Base-by-base conservation (phyloP, 805 yeast genomes). In the Scheffersomyces stipitis region DNA sequence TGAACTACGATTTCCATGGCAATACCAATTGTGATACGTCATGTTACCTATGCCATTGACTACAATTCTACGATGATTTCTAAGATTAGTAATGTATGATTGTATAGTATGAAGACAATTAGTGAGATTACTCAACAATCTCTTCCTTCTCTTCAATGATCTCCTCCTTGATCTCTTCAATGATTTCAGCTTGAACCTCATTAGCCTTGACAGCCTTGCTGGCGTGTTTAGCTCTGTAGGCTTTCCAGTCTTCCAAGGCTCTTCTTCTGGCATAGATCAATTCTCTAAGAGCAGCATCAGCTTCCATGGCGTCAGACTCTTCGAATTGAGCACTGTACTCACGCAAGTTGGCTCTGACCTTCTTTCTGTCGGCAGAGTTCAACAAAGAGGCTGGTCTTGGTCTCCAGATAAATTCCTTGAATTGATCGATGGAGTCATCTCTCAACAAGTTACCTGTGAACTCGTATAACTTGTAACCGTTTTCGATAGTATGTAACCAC, bases 241-340 rank as follows among this genome's bases (percentile, higher is more conserved):
- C 62, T 52, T 65, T 75, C 99, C 99, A 93, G 60, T 86, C 89
- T 58, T 83, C 83, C 58, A 89, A 75, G 58, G 82, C 70, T 53
- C 76, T 75, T 71, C 93, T 85, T 65, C 96, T 88, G 56, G 69
- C 78, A 71, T 87, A 75, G 62, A 89, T 89, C 48, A 88, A 74
- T 60, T 89, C 97, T 72, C 93, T 83, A 51, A 86, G 77, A 54
- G 95, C 96, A 54, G 89, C 84, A 54, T 86, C 84, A 41, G 93
- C 95, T 67, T 89, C 97, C 91, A 88, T 90, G 32, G 91, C 91
- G 69, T 93, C 99, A 45, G 76, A 73, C 68, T 89, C 96, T 51
- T 91, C 98, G 69, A 90, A 93, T 66, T 87, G 89, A 28, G 93
- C 93, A 52, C 89, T 75, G 76, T 85, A 87, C 66, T 86, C 91